Evolutionary conservation across 371 early-diverging fungal genomes (phyloP).

Genomic region (Haplosporangium sp.): DNA sequence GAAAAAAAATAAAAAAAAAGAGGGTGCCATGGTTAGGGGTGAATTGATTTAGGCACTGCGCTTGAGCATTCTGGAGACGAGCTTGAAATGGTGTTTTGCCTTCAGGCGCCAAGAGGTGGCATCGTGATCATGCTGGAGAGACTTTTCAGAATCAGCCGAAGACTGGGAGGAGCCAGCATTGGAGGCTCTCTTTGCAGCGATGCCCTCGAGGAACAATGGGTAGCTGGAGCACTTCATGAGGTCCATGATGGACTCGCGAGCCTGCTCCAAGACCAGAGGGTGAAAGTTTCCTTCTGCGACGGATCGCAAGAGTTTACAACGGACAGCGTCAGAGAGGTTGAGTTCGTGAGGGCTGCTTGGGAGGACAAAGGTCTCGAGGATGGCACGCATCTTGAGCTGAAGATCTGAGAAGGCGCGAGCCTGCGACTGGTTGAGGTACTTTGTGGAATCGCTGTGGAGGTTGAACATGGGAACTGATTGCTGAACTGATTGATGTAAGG

Average conservation of each 20-base stretch:
- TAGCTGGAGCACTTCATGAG: slow-evolving; percentile 56
- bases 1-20: background rate
- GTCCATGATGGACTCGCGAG: slow-evolving; percentile 54
- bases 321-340: slow-evolving; percentile 50
- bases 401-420: slow-evolving; percentile 43
- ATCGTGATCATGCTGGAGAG: slow-evolving; percentile 16
- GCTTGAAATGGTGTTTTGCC: slow-evolving; percentile 49
- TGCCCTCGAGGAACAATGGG: slow-evolving; percentile 43
- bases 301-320: slow-evolving; percentile 34
- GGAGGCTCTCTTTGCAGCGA: slow-evolving; percentile 37
- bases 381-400: slow-evolving; percentile 51
- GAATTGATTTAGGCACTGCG: slow-evolving; percentile 29
- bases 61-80: slow-evolving; percentile 52
- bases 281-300: slow-evolving; percentile 51
- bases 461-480: slow-evolving; percentile 38
- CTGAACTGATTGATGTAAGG: slow-evolving; percentile 42
- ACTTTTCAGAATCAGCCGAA: slow-evolving; percentile 34
- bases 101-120: slow-evolving; percentile 42
- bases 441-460: slow-evolving; percentile 24
- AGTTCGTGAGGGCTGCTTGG: slow-evolving; percentile 55
- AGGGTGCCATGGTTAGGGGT: background rate
- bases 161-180: slow-evolving; percentile 37
- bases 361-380: slow-evolving; percentile 53
- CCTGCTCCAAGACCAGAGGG: slow-evolving; percentile 49
- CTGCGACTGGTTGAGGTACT: slow-evolving; percentile 40